Evolutionary conservation across 306 rosid genomes (phyloP).

Genomic region (Canavalia ensiformis): DNA sequence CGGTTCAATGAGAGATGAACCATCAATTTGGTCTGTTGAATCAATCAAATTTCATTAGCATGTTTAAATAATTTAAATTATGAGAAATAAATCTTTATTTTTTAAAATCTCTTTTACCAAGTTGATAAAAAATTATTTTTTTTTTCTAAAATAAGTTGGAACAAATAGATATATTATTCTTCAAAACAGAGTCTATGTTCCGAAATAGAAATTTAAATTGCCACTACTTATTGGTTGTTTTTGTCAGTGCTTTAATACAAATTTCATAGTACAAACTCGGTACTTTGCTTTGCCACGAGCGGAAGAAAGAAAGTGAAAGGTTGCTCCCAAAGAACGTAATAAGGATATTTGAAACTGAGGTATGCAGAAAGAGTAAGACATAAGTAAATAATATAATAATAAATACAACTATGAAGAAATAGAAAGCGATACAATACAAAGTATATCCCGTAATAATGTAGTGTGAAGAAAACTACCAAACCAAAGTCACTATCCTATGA

Average conservation of each 20-base stretch:
- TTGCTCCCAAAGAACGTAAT: constrained; percentile 35
- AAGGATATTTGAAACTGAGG: constrained; percentile 14
- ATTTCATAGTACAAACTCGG: not conserved
- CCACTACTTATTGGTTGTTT: not conserved
- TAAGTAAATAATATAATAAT: constrained; percentile 23
- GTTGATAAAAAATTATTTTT: no score
- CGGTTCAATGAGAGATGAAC: not conserved
- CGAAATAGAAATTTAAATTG: not conserved
- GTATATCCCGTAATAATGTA: constrained; percentile 34
- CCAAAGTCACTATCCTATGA: constrained; percentile 41
- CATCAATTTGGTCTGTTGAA: not conserved
- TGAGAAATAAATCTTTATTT: no score
- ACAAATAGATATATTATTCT: not conserved
- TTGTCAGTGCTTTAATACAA: not conserved
- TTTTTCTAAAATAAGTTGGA: no score
- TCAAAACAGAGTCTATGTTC: not conserved
- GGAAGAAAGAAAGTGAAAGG: constrained; percentile 4
- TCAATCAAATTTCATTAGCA: not conserved
- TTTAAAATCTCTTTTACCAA: no score
- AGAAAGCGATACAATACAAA: constrained; percentile 18
- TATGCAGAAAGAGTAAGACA: constrained; percentile 6
- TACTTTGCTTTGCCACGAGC: not conserved
- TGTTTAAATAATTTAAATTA: no score
- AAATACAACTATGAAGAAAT: constrained; percentile 36
- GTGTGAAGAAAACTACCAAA: constrained; percentile 19